These are phyloP conservation scores for Rhizopus stolonifer DNA, from an alignment of 371 early-diverging fungal species.

Conservation along the genomic window DNA sequence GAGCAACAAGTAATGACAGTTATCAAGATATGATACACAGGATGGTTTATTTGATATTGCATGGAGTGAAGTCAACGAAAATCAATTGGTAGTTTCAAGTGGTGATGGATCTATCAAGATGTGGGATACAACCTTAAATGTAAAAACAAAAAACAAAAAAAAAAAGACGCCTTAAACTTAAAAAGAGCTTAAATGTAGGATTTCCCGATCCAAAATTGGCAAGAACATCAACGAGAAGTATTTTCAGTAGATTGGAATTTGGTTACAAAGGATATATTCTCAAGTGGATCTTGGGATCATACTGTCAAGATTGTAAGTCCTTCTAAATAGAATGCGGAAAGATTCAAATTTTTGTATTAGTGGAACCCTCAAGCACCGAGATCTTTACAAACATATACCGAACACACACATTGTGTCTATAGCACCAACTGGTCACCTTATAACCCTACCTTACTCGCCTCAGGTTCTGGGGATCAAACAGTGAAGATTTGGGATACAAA, in stretches of 20 bases:
- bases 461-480: constrained; percentile 87
- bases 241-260: constrained; percentile 93
- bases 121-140: constrained; percentile 83
- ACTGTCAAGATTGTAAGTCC: constrained; percentile 83
- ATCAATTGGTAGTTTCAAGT: constrained; percentile 86
- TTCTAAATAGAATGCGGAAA: neutral
- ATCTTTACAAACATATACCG: constrained; percentile 82
- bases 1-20: neutral
- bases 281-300: constrained; percentile 93
- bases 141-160: no score
- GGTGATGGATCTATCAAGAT: constrained; percentile 94
- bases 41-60: constrained; percentile 92
- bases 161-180: no score
- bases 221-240: constrained; percentile 92
- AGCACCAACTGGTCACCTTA: constrained; percentile 86
- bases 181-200: no score
- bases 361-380: constrained; percentile 83
- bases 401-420: constrained; percentile 90
- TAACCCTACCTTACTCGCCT: constrained; percentile 74
- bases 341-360: constrained; percentile 42
- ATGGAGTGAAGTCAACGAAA: constrained; percentile 94
- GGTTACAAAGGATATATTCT: constrained; percentile 80
- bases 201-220: constrained; percentile 87
- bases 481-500: constrained; percentile 89
- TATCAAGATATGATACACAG: constrained; percentile 84